Conservation (phyloP, 148 eudicot species). For the Diospyros lotus region DNA sequence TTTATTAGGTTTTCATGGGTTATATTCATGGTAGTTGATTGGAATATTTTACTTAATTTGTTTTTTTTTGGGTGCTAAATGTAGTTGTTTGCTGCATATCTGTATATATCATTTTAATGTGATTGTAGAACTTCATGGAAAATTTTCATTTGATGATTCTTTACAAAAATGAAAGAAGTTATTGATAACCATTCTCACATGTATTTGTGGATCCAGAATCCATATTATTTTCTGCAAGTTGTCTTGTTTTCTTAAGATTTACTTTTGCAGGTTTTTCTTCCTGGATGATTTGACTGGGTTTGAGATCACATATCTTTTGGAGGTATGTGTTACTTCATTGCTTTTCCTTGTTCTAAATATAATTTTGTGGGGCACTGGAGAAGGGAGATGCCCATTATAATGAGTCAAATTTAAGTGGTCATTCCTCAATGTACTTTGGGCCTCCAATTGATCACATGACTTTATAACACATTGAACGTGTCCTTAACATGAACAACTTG, state of each 20-base stretch:
- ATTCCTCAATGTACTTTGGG: neutral
- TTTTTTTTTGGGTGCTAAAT: too few relatives aligned
- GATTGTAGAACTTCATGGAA: neutral
- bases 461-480: neutral
- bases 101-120: neutral
- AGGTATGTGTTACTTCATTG: constrained; percentile 34
- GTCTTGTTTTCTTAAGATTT: neutral
- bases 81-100: too few relatives aligned
- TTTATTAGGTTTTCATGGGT: too few relatives aligned
- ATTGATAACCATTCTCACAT: too few relatives aligned
- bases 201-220: too few relatives aligned
- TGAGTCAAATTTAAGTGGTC: neutral
- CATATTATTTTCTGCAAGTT: too few relatives aligned
- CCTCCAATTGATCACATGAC: neutral
- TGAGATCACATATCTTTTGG: constrained; percentile 73
- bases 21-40: too few relatives aligned
- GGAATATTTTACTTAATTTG: too few relatives aligned
- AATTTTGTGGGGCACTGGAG: neutral
- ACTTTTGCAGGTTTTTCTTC: constrained; percentile 68
- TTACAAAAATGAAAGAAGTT: too few relatives aligned
- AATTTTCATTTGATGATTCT: neutral
- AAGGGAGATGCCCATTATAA: neutral
- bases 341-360: neutral
- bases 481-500: neutral
- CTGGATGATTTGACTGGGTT: constrained; percentile 91